phyloP scores from a whole-genome alignment of 345 rosid species.

The Mallotus nudiflorus region DNA sequence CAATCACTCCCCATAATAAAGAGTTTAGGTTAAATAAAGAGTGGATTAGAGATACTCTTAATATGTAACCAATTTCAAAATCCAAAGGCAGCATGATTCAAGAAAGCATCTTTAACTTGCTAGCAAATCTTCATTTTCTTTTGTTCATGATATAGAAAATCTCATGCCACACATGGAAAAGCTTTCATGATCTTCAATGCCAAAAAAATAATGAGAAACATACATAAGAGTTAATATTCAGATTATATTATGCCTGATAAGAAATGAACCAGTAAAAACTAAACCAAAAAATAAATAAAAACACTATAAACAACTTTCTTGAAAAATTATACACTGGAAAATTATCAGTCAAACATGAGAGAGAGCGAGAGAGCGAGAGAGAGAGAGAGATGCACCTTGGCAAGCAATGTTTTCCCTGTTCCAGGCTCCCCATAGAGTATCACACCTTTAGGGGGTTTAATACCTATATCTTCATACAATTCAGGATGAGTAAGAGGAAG shows the following conservation, averaged over 20 bases:
- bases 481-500: constrained; percentile 97
- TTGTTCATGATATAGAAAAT: background rate
- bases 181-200: background rate
- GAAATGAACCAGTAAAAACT: no score
- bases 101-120: background rate
- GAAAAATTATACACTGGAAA: no score
- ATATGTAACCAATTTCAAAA: background rate
- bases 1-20: no score
- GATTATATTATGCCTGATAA: no score
- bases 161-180: background rate
- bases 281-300: no score
- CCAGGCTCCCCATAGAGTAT: constrained; percentile 97
- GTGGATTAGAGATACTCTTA: no score
- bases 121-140: background rate
- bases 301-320: no score
- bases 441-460: constrained; percentile 98
- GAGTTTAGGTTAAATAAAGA: no score
- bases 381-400: constrained; percentile 44
- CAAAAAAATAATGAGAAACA: background rate
- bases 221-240: background rate
- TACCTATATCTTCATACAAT: constrained; percentile 92
- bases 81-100: background rate
- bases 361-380: background rate
- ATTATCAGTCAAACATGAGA: no score
- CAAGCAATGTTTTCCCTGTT: constrained; percentile 89